phyloP scores from a whole-genome alignment of 2,329 filamentous ascomycete genomes.

The Aspergillus jensenii region DNA sequence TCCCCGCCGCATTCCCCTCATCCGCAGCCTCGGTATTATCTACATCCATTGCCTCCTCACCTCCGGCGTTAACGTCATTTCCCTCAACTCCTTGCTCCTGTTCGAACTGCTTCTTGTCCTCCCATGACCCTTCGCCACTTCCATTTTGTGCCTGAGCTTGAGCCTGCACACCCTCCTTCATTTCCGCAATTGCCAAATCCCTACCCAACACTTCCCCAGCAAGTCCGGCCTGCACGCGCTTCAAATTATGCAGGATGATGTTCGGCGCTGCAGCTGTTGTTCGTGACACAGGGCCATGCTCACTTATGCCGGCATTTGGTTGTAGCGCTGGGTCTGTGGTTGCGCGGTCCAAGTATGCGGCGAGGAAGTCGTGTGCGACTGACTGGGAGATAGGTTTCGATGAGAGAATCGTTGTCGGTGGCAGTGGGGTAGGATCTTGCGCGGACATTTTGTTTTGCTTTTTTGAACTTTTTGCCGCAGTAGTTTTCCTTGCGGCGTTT shows the following conservation, averaged over 20 bases:
- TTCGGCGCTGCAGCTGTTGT: slow-evolving; percentile 43
- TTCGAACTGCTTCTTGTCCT: slow-evolving; percentile 39
- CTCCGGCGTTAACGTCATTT: slow-evolving; percentile 33
- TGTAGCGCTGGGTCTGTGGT: slow-evolving; percentile 43
- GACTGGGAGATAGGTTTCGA: slow-evolving; percentile 38
- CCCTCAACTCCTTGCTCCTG: slow-evolving; percentile 47
- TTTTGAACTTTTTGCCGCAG: background rate
- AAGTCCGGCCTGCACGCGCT: slow-evolving; percentile 46
- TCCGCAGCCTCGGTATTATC: slow-evolving; percentile 36
- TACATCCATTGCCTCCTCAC: slow-evolving; percentile 38
- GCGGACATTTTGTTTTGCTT: slow-evolving; percentile 32
- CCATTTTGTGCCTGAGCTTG: slow-evolving; percentile 21
- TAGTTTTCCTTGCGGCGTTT: background rate
- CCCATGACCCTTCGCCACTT: slow-evolving; percentile 21
- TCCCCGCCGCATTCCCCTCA: slow-evolving; percentile 22
- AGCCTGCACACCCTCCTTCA: slow-evolving; percentile 34
- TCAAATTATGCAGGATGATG: slow-evolving; percentile 45
- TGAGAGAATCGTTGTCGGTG: slow-evolving; percentile 38
- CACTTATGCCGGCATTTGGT: slow-evolving; percentile 45
- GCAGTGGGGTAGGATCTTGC: slow-evolving; percentile 37
- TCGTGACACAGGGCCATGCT: slow-evolving; percentile 43
- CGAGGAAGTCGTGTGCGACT: slow-evolving; percentile 42
- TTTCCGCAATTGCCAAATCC: slow-evolving; percentile 40
- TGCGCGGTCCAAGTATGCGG: slow-evolving; percentile 44
- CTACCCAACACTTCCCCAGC: slow-evolving; percentile 43